Conservation (phyloP, 2,329 filamentous ascomycete species). For the Stromatinia cepivora region DNA sequence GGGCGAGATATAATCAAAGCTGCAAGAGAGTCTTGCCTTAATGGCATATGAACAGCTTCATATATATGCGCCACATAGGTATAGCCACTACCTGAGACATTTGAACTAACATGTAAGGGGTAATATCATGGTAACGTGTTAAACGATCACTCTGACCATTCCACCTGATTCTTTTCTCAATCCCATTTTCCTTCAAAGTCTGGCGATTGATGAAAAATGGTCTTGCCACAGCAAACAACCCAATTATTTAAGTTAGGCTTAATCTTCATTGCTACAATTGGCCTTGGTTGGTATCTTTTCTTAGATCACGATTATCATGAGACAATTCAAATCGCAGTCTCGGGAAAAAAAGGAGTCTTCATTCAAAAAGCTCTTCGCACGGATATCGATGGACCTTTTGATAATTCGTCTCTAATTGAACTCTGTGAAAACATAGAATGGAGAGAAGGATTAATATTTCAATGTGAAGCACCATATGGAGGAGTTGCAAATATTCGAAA, state of each 20-base stretch:
- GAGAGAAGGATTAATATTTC: conserved; percentile 43
- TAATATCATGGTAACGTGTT: not conserved
- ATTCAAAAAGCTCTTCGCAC: conserved; percentile 24
- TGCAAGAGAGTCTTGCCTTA: not conserved
- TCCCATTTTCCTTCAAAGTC: not conserved
- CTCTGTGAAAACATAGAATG: conserved; percentile 41
- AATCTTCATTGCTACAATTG: not conserved
- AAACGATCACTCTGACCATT: not conserved
- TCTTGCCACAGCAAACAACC: not conserved
- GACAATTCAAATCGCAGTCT: conserved; percentile 4
- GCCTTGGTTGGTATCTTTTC: conserved; percentile 9
- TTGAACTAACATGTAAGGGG: conserved; percentile 4
- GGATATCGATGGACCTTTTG: conserved; percentile 33
- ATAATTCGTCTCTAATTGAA: conserved; percentile 19
- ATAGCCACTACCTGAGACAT: conserved; percentile 1
- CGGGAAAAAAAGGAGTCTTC: conserved; percentile 25
- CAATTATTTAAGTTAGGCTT: conserved; percentile 25
- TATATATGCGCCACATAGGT: conserved; percentile 1
- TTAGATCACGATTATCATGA: conserved; percentile 21
- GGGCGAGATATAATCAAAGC: not conserved
- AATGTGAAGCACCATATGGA: conserved; percentile 44
- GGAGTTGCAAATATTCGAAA: conserved; percentile 46
- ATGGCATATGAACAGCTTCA: conserved; percentile 3
- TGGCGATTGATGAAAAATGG: not conserved
- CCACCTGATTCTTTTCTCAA: not conserved